Evolutionary conservation across 768 basidiomycete genomes (phyloP), one percentile per base, ranked within the genome.

Genomic region (Coprinopsis strossmayeri): DNA sequence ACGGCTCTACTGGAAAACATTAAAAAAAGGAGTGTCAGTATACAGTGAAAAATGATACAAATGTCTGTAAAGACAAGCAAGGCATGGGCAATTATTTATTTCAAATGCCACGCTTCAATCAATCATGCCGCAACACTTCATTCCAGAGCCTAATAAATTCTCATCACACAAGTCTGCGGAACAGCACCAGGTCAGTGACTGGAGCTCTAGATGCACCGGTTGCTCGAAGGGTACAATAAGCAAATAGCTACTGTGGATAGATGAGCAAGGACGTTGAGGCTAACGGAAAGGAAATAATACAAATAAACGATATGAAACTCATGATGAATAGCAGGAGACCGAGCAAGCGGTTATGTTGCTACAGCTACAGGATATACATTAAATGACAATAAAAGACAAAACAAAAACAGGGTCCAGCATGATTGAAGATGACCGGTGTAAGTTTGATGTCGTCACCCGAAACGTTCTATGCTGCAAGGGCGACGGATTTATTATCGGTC

Each of bases 401-500:
- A 17, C 15, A 15, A 30, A 24, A 26, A 7, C 37, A 28, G 26
- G 35, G 28, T 27, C 17, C 26, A 10, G n/a, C n/a, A n/a, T n/a
- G n/a, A n/a, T n/a, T n/a, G n/a, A n/a, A n/a, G n/a, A n/a, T n/a
- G n/a, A n/a, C n/a, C n/a, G n/a, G n/a, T n/a, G n/a, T n/a, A n/a
- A n/a, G n/a, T n/a, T n/a, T n/a, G n/a, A n/a, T n/a, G n/a, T n/a
- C n/a, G n/a, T n/a, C n/a, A n/a, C n/a, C n/a, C n/a, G n/a, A n/a
- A 37, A 17, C 12, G 42, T 18, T 49, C 58, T 61, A 73, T 10
- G 70, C 75, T 46, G 72, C 59, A 34, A 74, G 73, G 7, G 73
- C 65, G 38, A 76, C 73, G 40, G 77, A 61, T 37, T 77, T 67
- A 35, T 77, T 81, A 50, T 78, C 75, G 59, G 83, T 82, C 66